Evolutionary conservation across 371 early-diverging fungal species (phyloP).

Genomic region (Apophysomyces sp.): DNA sequence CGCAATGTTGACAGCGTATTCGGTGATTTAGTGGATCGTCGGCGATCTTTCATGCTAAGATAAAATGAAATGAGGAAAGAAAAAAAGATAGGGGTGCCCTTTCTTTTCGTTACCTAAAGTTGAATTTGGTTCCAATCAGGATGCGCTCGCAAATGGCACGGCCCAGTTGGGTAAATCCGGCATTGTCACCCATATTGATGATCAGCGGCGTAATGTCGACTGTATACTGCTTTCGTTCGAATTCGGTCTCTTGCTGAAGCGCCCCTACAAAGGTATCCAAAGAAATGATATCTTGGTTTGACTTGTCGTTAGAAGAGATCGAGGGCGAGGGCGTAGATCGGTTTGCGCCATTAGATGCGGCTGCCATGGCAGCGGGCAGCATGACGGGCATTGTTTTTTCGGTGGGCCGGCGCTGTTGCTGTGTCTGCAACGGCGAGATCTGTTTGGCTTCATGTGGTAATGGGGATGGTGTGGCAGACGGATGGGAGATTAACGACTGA

Average conservation of each 20-base stretch:
- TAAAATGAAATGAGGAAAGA: background rate
- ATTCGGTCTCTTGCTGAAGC: constrained; percentile 35
- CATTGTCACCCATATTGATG: constrained; percentile 19
- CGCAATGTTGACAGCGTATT: constrained; percentile 45
- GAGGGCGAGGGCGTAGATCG: constrained; percentile 2
- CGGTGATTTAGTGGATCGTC: constrained; percentile 45
- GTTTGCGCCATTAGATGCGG: background rate
- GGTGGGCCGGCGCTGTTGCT: background rate
- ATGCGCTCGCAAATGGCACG: constrained; percentile 45
- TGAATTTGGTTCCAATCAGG: constrained; percentile 45
- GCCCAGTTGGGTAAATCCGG: constrained; percentile 48
- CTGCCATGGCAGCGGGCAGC: background rate
- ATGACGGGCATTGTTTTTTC: background rate
- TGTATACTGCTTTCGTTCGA: constrained; percentile 42
- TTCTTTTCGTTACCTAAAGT: constrained; percentile 36
- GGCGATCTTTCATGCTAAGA: constrained; percentile 46
- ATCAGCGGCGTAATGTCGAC: constrained; percentile 38
- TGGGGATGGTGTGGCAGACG: background rate
- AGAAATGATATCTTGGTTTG: constrained; percentile 11
- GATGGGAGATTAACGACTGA: constrained; percentile 5
- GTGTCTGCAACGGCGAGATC: background rate
- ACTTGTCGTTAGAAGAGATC: background rate
- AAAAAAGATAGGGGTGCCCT: background rate
- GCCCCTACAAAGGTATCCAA: constrained; percentile 36
- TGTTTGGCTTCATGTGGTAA: constrained; percentile 6